phyloP scores from a whole-genome alignment of 1,284 basidiomycete genomes.

The Abortiporus biennis region DNA sequence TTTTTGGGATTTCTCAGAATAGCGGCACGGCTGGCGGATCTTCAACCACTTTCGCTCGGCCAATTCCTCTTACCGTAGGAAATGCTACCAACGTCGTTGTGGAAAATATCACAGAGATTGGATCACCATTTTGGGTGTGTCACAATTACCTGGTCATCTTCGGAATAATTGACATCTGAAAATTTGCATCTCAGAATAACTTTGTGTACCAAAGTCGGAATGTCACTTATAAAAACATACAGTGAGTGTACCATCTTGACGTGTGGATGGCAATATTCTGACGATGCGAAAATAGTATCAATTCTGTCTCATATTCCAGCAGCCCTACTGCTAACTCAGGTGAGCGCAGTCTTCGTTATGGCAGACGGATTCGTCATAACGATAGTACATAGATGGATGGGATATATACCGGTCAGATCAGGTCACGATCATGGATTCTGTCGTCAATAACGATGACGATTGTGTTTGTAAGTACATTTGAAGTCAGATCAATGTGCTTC shows the following conservation, averaged over 20 bases:
- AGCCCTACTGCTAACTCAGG: slow-evolving; percentile 22
- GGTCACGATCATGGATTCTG: slow-evolving; percentile 43
- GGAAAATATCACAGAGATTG: slow-evolving; percentile 46
- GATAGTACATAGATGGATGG: slow-evolving; percentile 52
- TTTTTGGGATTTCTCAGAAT: slow-evolving; percentile 15
- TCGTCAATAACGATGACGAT: slow-evolving; percentile 56
- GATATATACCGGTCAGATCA: slow-evolving; percentile 54
- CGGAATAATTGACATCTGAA: slow-evolving; percentile 30
- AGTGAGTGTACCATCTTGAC: slow-evolving; percentile 13
- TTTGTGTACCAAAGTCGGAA: slow-evolving; percentile 28
- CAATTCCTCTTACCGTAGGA: slow-evolving; percentile 53
- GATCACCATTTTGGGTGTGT: slow-evolving; percentile 40
- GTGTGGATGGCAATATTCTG: no score
- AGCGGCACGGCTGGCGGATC: slow-evolving; percentile 36
- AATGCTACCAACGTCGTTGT: slow-evolving; percentile 52
- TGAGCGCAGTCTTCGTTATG: slow-evolving; percentile 33
- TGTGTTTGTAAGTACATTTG: slow-evolving; percentile 36
- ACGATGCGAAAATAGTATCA: no score
- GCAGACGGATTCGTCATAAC: slow-evolving; percentile 22
- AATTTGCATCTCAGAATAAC: slow-evolving; percentile 8
- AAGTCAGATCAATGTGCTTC: background rate
- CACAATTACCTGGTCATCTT: background rate
- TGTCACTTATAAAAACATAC: slow-evolving; percentile 26
- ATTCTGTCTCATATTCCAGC: slow-evolving; percentile 22
- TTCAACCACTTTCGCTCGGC: slow-evolving; percentile 46